Evolutionary conservation across 140 eudicot species (phyloP), one percentile per base, ranked within the genome.

Genomic region (Bidens hawaiensis): DNA sequence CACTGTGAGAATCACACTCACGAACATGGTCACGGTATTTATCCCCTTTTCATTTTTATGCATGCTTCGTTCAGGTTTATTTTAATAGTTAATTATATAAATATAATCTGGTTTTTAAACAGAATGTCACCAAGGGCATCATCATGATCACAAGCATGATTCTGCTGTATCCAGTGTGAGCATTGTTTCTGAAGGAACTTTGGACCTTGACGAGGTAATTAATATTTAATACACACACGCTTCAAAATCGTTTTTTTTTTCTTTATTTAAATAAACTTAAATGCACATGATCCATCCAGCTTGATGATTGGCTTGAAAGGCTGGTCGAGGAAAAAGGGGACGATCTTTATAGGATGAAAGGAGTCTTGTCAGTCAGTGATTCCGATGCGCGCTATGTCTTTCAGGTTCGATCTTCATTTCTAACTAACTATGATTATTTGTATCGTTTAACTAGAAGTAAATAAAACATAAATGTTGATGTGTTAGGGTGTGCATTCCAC

Each of bases 231-330:
- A 36, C 2, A 10, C 11, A 1, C 42, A 36, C 11, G 11, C 36
- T 30, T 30, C n/a, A n/a, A n/a, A 30, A 30, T 30, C 36, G 8
- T 30, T n/a, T n/a, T 36, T 38, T 38, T 38, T 38, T 15, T 9
- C 45, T 12, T 11, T 1, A 10, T 38, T 11, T 38, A 12, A 15
- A 38, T 38, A 38, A 31, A 31, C 23, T 4, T 13, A 12, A 41
- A 54, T 33, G 25, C 40, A 18, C 72, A 50, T 65, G 55, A 48
- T 45, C 22, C 38, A 36, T 43, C 36, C 66, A 90, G 97, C 80
- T 90, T 64, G 96, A 90, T 74, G 97, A 90, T 80, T 90, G 97
- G 97, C 96, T 90, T 61, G 97, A 90, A 74, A 79, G 90, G 69
- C 67, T 87, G 66, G 76, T 84, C 18, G 97, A 87, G 62, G 96